A percentile compares a stretch with the other conserved stretches of the same genome.
These are phyloP conservation scores for Jackrogersella multiformis DNA, from an alignment of 495 filamentous ascomycete species.

Conservation along the genomic window DNA sequence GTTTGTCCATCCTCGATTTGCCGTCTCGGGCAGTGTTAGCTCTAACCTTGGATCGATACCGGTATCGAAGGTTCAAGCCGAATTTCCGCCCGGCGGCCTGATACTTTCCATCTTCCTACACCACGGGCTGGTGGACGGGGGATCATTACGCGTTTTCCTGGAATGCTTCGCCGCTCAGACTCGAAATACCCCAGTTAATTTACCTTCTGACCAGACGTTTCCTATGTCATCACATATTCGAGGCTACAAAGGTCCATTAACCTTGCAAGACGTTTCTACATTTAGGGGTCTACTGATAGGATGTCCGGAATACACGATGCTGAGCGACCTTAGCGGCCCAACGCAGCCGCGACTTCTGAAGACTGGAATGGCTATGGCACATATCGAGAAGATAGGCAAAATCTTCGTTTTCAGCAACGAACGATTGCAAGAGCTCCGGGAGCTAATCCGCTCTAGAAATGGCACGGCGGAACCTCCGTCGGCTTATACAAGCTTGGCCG, in stretches of 20 bases:
- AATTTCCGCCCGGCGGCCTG: constrained; percentile 46
- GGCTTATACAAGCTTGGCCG: constrained; percentile 46
- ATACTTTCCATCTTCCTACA: constrained; percentile 50
- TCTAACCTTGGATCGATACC: constrained; percentile 41
- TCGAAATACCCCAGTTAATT: constrained; percentile 25
- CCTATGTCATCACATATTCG: constrained; percentile 23
- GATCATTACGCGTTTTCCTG: constrained; percentile 61
- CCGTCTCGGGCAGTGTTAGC: constrained; percentile 25
- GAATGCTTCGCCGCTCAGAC: constrained; percentile 55
- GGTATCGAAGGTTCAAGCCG: constrained; percentile 45
- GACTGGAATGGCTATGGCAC: constrained; percentile 30
- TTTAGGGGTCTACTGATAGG: constrained; percentile 34
- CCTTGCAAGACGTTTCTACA: constrained; percentile 26
- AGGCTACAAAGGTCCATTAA: constrained; percentile 29
- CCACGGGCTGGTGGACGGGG: constrained; percentile 49
- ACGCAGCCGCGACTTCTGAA: constrained; percentile 40
- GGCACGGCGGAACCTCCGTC: constrained; percentile 36
- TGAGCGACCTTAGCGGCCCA: constrained; percentile 45
- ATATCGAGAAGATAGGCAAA: constrained; percentile 46
- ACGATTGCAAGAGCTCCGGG: constrained; percentile 39
- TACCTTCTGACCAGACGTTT: constrained; percentile 41
- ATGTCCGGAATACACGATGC: constrained; percentile 47
- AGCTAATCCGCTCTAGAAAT: constrained; percentile 34
- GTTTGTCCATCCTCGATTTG: constrained; percentile 40
- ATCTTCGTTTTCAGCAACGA: constrained; percentile 49